Evolutionary conservation across 106 monocot species (phyloP).

Genomic region (Dactylorhiza incarnata): DNA sequence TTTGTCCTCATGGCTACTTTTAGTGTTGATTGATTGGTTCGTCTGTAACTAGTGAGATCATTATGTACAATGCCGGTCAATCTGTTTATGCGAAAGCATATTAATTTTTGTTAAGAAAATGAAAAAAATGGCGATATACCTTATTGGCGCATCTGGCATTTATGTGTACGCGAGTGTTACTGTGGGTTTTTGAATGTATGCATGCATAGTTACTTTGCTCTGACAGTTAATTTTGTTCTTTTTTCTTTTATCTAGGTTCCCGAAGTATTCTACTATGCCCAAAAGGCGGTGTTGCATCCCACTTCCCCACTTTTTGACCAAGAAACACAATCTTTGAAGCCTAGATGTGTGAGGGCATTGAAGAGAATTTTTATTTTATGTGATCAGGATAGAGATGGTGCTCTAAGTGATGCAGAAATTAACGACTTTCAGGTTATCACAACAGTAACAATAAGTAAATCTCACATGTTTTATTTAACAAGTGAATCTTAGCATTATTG

Average conservation of each 20-base stretch:
- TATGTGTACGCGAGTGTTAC: background rate
- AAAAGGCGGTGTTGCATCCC: constrained; percentile 91
- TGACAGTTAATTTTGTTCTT: background rate
- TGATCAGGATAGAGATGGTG: constrained; percentile 85
- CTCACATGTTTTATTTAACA: background rate
- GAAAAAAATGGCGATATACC: background rate
- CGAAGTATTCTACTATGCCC: constrained; percentile 95
- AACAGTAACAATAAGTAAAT: background rate
- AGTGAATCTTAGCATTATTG: background rate
- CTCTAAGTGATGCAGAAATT: constrained; percentile 78
- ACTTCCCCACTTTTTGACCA: constrained; percentile 93
- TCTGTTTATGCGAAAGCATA: too few species aligned
- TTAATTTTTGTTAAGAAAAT: background rate
- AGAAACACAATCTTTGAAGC: constrained; percentile 83
- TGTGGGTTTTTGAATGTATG: background rate
- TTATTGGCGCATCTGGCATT: background rate
- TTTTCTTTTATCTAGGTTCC: constrained; percentile 39
- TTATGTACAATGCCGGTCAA: background rate
- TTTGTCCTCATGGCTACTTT: background rate
- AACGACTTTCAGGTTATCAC: constrained; percentile 84
- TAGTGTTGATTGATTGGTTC: background rate
- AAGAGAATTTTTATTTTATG: constrained; percentile 93
- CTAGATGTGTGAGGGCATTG: constrained; percentile 78
- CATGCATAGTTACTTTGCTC: background rate
- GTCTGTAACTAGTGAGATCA: background rate